Base-by-base conservation (phyloP, 495 filamentous ascomycete species). In the Cairneyella variabilis region DNA sequence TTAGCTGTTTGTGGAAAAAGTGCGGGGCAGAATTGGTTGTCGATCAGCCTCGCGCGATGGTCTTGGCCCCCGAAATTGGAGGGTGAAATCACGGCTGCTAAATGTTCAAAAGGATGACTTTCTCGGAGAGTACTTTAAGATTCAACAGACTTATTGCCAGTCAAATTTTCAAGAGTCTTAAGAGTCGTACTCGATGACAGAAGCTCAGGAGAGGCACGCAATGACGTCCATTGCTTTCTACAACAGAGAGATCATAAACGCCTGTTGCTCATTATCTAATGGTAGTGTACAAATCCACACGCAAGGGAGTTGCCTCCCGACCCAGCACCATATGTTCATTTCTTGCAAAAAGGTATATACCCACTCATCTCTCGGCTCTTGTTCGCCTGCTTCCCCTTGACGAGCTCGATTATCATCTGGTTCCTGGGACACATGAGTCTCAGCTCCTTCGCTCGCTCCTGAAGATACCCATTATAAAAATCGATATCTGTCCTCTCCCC, bases 391-490 rank as follows among this genome's bases (percentile, higher is more conserved):
- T 57, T 64, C 16, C 39, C 59, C 41, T 53, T 61, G 26, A 62
- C 59, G 44, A 57, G 37, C 10, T 26, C 8, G 32, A 51, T 17
- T 4, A 58, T 25, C 46, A 50, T 53, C 23, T 56, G 39, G 34
- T 56, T 51, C 9, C 25, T 23, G 12, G 52, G 52, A 30, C 52
- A 57, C 10, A 38, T 16, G 9, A 68, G 45, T 14, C 66, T 61
- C 27, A 63, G 41, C 16, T 61, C 39, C 16, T 3, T 32, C n/a
- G 53, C 66, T 16, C 48, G 32, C 3, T 30, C 40, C 8, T 59
- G 23, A 6, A 68, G 8, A 42, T 63, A 68, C 16, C 59, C 66
- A 45, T 61, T 64, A 40, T 65, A 63, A 43, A 60, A 65, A 10
- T 62, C 59, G 14, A 68, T 60, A 20, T 64, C 61, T 17, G 64